These are phyloP conservation scores for Neofusicoccum parvum DNA, from an alignment of 2,329 filamentous ascomycete species.

Conservation along the genomic window DNA sequence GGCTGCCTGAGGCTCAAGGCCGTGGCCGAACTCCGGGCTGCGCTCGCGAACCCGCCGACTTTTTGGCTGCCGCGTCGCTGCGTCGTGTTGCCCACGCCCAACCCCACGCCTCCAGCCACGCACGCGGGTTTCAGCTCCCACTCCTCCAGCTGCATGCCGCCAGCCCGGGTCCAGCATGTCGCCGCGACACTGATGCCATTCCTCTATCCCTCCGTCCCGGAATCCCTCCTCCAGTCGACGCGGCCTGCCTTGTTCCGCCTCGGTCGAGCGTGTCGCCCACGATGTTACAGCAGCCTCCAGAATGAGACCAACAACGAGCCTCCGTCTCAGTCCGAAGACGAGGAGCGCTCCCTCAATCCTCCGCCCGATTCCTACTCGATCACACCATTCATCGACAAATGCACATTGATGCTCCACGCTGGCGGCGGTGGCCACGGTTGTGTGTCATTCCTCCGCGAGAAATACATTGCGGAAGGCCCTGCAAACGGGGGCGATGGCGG, in stretches of 20 bases:
- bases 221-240: constrained; percentile 24
- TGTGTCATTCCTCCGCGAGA: constrained; percentile 90
- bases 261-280: constrained; percentile 28
- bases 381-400: constrained; percentile 84
- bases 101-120: neutral
- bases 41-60: neutral
- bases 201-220: constrained; percentile 46
- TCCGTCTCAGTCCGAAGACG: constrained; percentile 18
- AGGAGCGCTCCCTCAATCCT: constrained; percentile 68
- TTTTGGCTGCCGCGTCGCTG: constrained; percentile 1
- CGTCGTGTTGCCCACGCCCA: neutral
- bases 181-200: constrained; percentile 45
- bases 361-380: constrained; percentile 80
- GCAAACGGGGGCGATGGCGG: constrained; percentile 95
- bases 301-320: neutral
- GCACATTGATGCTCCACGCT: constrained; percentile 73
- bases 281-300: constrained; percentile 34
- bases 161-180: constrained; percentile 15
- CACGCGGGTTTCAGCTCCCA: neutral
- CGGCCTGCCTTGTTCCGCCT: constrained; percentile 21
- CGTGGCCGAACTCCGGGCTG: too few relatives aligned
- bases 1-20: neutral
- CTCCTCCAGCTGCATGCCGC: constrained; percentile 20
- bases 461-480: constrained; percentile 84
- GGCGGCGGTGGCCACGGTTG: constrained; percentile 88